These are phyloP conservation scores for Pholiota molesta DNA, from an alignment of 768 basidiomycete genomes.

Conservation along the genomic window DNA sequence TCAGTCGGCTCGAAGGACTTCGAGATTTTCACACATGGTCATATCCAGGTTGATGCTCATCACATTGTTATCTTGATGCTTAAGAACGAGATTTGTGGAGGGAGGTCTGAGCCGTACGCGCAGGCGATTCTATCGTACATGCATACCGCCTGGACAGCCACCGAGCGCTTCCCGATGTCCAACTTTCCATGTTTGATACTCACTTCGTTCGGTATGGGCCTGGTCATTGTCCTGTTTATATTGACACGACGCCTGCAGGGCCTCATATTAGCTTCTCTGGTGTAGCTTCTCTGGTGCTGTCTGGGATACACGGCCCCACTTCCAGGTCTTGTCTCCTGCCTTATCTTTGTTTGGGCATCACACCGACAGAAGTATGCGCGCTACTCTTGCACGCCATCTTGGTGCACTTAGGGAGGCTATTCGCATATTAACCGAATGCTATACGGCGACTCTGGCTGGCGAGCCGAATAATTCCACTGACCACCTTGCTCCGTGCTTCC, in stretches of 20 bases:
- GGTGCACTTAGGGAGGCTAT: neutral
- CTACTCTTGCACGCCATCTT: neutral
- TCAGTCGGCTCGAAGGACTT: neutral
- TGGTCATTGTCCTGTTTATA: too few relatives aligned
- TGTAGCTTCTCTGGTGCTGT: neutral
- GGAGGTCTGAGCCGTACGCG: neutral
- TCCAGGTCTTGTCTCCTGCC: neutral
- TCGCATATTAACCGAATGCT: neutral
- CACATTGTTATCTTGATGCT: neutral
- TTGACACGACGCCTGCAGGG: neutral
- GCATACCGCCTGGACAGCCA: neutral
- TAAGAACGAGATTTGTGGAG: neutral
- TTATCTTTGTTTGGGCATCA: neutral
- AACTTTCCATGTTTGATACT: neutral
- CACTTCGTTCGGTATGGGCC: neutral
- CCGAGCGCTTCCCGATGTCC: neutral
- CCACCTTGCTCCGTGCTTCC: neutral
- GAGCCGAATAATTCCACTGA: neutral
- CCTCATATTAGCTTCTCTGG: neutral
- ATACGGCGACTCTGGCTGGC: neutral
- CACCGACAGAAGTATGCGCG: neutral
- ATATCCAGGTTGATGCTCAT: neutral
- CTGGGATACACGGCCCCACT: neutral
- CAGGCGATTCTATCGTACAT: neutral
- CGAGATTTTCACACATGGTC: neutral